Base-by-base conservation (phyloP, 306 rosid genomes). In the Astragalus glycyphyllos region DNA sequence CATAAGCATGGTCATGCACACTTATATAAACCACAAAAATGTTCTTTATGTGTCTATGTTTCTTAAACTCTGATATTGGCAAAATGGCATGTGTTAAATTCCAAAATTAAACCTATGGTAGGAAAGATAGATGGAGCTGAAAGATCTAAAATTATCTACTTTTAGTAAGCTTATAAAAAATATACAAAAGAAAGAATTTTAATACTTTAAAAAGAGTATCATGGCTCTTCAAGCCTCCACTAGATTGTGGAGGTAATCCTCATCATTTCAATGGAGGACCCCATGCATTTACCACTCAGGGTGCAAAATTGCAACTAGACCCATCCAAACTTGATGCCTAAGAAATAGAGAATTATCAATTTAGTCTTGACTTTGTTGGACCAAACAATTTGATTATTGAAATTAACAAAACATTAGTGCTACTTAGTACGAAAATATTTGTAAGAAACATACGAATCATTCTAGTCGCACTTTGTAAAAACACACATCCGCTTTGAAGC, bases 201-300 rank as follows among this genome's bases (percentile, higher is more conserved):
- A 29, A 42, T 73, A 57, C 54, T 66, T 58, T 49, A 60, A 62
- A 80, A 62, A 80, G 77, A 71, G 80, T 72, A 75, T 71, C 59
- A 79, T 77, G 84, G 58, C 48, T 80, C 86, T 80, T 79, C 81
- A 74, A 77, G 51, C 37, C 63, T 82, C 87, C 89, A 86, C 84
- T 81, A 85, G 49, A 58, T 66, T 64, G 86, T 90, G 88, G 89
- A 69, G 81, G 61, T 38, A 44, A 72, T 38, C 65, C 38, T 76
- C 84, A 79, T 72, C 77, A 81, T 76, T 74, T 83, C 77, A 82
- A 79, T 81, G 87, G 88, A 84, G 86, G 97, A 79, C 82, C 95
- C 88, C 91, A 76, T 74, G 57, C 35, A 75, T 20, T 74, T 75
- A 62, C 88, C 97, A 88, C 84, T 68, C 12, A 69, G 96, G 85